Base-by-base conservation (phyloP, 1,284 basidiomycete species). In the Ganoderma lucidum region DNA sequence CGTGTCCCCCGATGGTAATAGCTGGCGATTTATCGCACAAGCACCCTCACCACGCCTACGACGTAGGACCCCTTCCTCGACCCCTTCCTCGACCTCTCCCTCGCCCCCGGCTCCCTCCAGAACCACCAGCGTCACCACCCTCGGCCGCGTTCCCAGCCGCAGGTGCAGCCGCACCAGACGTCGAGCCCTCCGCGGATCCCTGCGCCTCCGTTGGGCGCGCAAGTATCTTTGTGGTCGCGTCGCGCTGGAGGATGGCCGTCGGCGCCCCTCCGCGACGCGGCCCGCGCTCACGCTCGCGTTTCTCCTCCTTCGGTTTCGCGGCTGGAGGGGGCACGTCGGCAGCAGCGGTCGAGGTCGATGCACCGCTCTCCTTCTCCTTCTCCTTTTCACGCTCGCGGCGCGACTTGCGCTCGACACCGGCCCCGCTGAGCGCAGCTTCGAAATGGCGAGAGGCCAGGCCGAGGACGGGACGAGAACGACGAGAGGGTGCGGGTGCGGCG, bases 391-490 rank as follows among this genome's bases (percentile, higher is more conserved):
- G 74, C 61, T 80, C 78, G 9, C 78, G 74, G 30, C 76, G 73
- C n/a, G 75, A 45, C 73, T 79, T 70, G 74, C 75, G 19, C 67
- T 76, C 73, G 6, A 87, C 84, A 2, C 87, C 87, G 0, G 85
- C 87, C 2, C 88, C 86, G 68, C 78, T 90, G 44, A 92, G 79
- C 1, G 90, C 90, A 0, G 87, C 90, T 73, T 91, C 90, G 67
- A 92, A 89, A 62, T 90, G 88, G 30, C 90, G 83, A n/a, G 86
- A 87, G 0, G 83, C 88, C 14, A 90, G 73, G 0, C 88, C 88
- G 37, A 92, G 79, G 30, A 89, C 81, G 3, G 90, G 89, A 6
- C 90, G 85, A 9, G 78, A 72, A 48, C 87, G 85, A 55, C 86
- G 84, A 1, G 80, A 66, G 35, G 35, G 35, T 3, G 35, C 35